Evolutionary conservation across 805 yeast genomes (phyloP), one percentile per base, ranked within the genome.

Genomic region (Kregervanrija pseudodelftensis): DNA sequence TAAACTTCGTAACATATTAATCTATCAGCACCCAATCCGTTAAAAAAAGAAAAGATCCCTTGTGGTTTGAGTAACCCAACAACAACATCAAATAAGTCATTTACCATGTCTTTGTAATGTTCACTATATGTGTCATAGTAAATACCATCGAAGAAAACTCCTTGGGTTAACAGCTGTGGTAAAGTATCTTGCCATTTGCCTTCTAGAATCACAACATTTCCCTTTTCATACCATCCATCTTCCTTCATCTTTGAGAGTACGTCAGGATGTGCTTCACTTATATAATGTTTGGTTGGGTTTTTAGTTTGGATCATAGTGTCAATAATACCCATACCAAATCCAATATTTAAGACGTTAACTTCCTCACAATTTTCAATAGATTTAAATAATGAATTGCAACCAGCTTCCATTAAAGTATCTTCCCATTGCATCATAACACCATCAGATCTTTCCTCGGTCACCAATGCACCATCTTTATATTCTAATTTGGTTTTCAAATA

Each of bases 371-470:
- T 65, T 8, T 56, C 60, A 11, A 65, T 54, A 1, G 77, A 68
- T 40, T 68, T 68, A 59, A 82, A 80, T n/a, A 91, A 60, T 0
- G 91, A 68, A 32, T 84, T 80, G 44, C 95, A 83, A 1, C 95
- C 95, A 12, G 81, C 70, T 42, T 73, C 68, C 98, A 90, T 90
- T 45, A 90, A 69, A 15, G 79, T 76, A 4, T 79, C 73, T 60
- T 90, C 98, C 98, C 98, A 90, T 54, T 83, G 84, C 98, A 90
- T 90, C 98, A 90, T 90, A 2, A 90, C 97, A 13, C 96, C 98
- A 56, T 90, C 97, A 39, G 75, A 70, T 42, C 82, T 68, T 17
- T 78, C 82, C 48, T 77, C 72, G 1, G 97, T 91, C 22, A 87
- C 68, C 22, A 90, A 68, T 0, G 93, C 81, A 42, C 72, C 75